These are phyloP conservation scores for Phytophthora parvispora DNA, from an alignment of 352 stramenopile species.

Conservation along the genomic window DNA sequence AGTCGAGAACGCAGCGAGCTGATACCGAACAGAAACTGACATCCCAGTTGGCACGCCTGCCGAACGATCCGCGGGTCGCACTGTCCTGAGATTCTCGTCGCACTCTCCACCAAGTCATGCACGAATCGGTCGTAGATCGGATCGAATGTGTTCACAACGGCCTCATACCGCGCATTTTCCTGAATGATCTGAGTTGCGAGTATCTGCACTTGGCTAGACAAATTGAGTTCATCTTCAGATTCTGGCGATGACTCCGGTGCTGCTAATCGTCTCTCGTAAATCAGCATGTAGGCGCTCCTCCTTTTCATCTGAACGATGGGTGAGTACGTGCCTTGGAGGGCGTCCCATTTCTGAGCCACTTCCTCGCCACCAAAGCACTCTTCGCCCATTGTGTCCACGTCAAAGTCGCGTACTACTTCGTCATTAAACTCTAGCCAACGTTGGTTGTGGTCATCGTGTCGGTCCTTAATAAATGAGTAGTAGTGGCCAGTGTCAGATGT, in stretches of 20 bases:
- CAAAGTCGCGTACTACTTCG: conserved; percentile 86
- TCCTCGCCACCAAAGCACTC: conserved; percentile 95
- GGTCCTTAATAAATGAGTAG: conserved; percentile 95
- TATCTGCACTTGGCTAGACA: conserved; percentile 17
- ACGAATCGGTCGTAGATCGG: conserved; percentile 43
- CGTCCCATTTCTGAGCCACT: conserved; percentile 66
- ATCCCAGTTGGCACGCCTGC: conserved; percentile 30
- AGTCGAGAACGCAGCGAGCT: conserved; percentile 22
- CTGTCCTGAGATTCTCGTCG: not conserved
- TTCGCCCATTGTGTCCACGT: conserved; percentile 72
- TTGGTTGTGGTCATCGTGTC: conserved; percentile 25
- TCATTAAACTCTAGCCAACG: conserved; percentile 96
- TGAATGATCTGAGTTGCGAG: conserved; percentile 27
- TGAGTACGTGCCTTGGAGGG: conserved; percentile 26
- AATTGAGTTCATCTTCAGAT: not conserved
- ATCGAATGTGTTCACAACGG: conserved; percentile 49
- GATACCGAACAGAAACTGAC: conserved; percentile 55
- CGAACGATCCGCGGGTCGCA: conserved; percentile 7
- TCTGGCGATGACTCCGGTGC: not conserved
- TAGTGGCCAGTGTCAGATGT: conserved; percentile 95
- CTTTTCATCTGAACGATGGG: conserved; percentile 68
- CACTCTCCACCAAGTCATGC: conserved; percentile 15
- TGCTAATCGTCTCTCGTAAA: conserved; percentile 63
- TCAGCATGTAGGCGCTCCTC: conserved; percentile 82
- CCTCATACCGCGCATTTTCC: conserved; percentile 47